Conservation (phyloP, 495 filamentous ascomycete genomes). For the Parachaetomium inaequale region DNA sequence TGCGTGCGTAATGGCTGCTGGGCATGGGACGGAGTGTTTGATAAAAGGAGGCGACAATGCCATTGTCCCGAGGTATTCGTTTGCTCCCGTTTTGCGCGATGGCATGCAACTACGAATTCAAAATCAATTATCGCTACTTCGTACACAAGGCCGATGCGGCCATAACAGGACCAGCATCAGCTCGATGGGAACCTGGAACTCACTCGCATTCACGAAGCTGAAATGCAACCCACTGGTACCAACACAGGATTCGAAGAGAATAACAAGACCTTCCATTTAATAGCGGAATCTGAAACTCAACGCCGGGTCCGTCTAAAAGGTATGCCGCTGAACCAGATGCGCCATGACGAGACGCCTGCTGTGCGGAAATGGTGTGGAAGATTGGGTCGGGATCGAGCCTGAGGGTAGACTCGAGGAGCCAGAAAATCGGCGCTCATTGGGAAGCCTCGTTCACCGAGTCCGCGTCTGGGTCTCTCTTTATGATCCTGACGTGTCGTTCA, state of each 20-base stretch:
- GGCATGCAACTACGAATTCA: neutral
- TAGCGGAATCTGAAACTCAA: neutral
- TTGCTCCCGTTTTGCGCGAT: neutral
- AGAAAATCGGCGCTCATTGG: neutral
- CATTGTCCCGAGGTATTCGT: neutral
- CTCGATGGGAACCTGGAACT: neutral
- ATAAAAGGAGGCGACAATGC: neutral
- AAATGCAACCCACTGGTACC: neutral
- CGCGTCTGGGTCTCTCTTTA: slow-evolving; percentile 30
- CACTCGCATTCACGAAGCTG: neutral
- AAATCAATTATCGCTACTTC: neutral
- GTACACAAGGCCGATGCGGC: neutral
- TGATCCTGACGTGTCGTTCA: slow-evolving; percentile 54
- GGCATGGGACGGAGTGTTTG: neutral
- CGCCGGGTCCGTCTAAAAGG: neutral
- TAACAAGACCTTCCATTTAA: neutral
- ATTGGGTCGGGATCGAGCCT: too few relatives aligned
- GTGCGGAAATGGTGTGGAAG: neutral
- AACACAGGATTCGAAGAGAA: neutral
- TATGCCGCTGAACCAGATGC: neutral
- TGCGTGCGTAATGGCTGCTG: neutral
- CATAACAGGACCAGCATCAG: neutral
- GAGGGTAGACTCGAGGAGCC: neutral
- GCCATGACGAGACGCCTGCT: neutral
- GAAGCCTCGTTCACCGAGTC: slow-evolving; percentile 7